A percentile compares a stretch with the other conserved stretches of the same genome.
phyloP scores from a whole-genome alignment of 2,329 filamentous ascomycete genomes.

The Colletotrichum limetticola region DNA sequence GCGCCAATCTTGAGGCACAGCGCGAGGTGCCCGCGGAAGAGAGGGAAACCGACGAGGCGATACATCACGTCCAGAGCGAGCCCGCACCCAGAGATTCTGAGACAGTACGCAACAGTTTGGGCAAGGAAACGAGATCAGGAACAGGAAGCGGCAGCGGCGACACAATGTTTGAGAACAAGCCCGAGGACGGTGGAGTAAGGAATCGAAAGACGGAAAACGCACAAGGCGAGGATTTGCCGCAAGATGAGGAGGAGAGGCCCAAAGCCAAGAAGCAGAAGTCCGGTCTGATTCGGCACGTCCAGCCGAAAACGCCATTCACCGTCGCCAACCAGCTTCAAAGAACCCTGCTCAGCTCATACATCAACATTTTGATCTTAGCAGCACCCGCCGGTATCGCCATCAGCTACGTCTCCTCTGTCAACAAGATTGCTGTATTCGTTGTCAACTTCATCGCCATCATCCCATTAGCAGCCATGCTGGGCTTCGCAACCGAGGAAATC shows the following conservation, averaged over 20 bases:
- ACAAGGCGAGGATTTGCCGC: constrained; percentile 29
- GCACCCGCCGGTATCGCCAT: constrained; percentile 84
- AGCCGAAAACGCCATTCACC: constrained; percentile 67
- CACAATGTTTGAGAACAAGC: constrained; percentile 36
- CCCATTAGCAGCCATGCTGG: constrained; percentile 86
- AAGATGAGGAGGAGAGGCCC: constrained; percentile 46
- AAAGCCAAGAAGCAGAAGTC: constrained; percentile 53
- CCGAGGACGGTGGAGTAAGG: constrained; percentile 39
- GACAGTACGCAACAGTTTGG: constrained; percentile 37
- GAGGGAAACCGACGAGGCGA: constrained; percentile 41
- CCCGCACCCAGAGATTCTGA: constrained; percentile 41
- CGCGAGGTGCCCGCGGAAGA: constrained; percentile 34
- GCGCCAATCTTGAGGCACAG: constrained; percentile 45
- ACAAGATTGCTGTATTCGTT: constrained; percentile 77
- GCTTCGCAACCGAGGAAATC: constrained; percentile 91
- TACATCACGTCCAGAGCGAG: constrained; percentile 50
- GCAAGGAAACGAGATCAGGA: constrained; percentile 30
- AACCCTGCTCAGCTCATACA: constrained; percentile 84
- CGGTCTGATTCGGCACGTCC: constrained; percentile 55
- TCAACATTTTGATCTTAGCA: constrained; percentile 83
- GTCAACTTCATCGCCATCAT: constrained; percentile 96
- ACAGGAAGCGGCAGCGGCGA: constrained; percentile 37
- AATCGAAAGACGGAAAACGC: constrained; percentile 46
- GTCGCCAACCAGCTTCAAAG: constrained; percentile 75
- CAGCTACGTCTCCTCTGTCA: constrained; percentile 68